Evolutionary conservation across 2,329 filamentous ascomycete species (phyloP).

Genomic region (Nigrospora osmanthi): DNA sequence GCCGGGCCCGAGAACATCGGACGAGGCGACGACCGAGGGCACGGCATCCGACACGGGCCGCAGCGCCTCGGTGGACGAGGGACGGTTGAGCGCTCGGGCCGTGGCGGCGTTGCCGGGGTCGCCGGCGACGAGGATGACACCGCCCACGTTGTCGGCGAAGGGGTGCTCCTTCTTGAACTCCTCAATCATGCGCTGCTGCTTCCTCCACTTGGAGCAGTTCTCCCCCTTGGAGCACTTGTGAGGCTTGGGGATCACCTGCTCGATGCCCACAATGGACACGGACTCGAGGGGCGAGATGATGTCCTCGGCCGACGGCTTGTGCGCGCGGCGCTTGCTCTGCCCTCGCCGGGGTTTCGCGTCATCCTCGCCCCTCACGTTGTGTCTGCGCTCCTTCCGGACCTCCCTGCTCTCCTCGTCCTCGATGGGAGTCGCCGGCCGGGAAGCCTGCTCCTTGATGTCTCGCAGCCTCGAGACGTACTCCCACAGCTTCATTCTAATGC

Average conservation of each 20-base stretch:
- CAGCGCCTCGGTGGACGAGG: constrained; percentile 40
- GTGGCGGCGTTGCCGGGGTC: constrained; percentile 72
- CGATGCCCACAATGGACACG: constrained; percentile 85
- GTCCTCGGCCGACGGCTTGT: constrained; percentile 44
- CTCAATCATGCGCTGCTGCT: constrained; percentile 70
- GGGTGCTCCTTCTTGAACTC: constrained; percentile 71
- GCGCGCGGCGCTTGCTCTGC: constrained; percentile 17
- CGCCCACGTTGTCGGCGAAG: constrained; percentile 50
- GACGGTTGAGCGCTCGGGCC: constrained; percentile 47
- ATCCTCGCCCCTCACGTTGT: constrained; percentile 22
- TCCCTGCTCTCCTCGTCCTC: constrained; percentile 49
- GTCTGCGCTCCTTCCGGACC: constrained; percentile 36
- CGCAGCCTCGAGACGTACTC: constrained; percentile 67
- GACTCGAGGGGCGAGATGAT: constrained; percentile 73
- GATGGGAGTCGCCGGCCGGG: constrained; percentile 50
- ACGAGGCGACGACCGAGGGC: constrained; percentile 83
- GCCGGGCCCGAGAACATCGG: constrained; percentile 74
- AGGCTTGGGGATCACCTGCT: constrained; percentile 77
- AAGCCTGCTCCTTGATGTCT: constrained; percentile 42
- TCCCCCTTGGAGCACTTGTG: constrained; percentile 84
- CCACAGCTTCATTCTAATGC: constrained; percentile 73
- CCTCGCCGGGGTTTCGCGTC: constrained; percentile 23
- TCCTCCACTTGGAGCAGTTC: constrained; percentile 74
- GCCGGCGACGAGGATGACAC: constrained; percentile 68
- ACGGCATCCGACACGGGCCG: constrained; percentile 68